Conservation (phyloP, 306 rosid genomes). For the Delonix regia region DNA sequence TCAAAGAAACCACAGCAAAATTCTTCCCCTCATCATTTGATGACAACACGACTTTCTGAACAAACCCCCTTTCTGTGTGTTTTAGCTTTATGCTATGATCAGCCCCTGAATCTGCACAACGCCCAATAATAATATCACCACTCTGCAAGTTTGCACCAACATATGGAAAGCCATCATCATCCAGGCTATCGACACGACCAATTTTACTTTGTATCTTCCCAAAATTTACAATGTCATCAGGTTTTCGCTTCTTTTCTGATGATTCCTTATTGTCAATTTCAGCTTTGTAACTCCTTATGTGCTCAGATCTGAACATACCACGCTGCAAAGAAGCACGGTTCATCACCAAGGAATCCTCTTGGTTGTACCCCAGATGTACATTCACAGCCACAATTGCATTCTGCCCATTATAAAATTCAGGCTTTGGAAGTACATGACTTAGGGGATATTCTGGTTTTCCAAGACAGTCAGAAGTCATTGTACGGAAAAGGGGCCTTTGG, state of each 20-base stretch:
- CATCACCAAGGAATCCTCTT: conserved; percentile 98
- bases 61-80: conserved; percentile 95
- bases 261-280: conserved; percentile 84
- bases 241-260: conserved; percentile 71
- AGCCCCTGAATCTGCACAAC: conserved; percentile 84
- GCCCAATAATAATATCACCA: conserved; percentile 88
- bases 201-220: conserved; percentile 85
- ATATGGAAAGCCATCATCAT: conserved; percentile 91
- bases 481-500: conserved; percentile 82
- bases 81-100: conserved; percentile 91
- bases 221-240: conserved; percentile 79
- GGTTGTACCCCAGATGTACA: conserved; percentile 93
- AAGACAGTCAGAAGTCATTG: conserved; percentile 81
- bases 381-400: conserved; percentile 95
- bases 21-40: conserved; percentile 96
- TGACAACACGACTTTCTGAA: conserved; percentile 89
- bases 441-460: conserved; percentile 59
- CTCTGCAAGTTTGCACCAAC: conserved; percentile 88
- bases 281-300: conserved; percentile 84
- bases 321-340: conserved; percentile 95
- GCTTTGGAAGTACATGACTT: conserved; percentile 55
- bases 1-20: conserved; percentile 82
- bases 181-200: conserved; percentile 93
- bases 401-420: conserved; percentile 92
- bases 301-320: conserved; percentile 96